Conservation (phyloP, 2,329 filamentous ascomycete species). For the Kalmusia sp. region DNA sequence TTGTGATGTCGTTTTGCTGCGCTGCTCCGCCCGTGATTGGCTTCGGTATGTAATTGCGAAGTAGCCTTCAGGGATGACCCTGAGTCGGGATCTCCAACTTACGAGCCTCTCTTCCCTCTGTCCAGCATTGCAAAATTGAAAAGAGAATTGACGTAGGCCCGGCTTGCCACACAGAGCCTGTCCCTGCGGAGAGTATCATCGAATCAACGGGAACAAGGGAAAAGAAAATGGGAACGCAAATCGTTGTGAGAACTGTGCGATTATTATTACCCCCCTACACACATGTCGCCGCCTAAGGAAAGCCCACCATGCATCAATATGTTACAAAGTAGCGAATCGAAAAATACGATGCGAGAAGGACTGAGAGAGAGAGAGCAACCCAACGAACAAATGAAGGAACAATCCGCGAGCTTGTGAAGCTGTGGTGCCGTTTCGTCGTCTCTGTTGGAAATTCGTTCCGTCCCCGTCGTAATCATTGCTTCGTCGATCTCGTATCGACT, state of each 20-base stretch:
- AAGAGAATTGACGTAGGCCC: neutral
- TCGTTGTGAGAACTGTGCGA: constrained; percentile 16
- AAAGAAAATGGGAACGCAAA: neutral
- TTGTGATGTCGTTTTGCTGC: neutral
- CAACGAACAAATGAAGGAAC: neutral
- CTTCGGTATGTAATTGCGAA: constrained; percentile 2
- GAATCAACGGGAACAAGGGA: too few relatives aligned
- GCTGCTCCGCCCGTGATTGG: constrained; percentile 1
- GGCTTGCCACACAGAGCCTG: too few relatives aligned
- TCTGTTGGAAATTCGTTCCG: constrained; percentile 14
- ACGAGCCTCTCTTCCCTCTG: too few relatives aligned
- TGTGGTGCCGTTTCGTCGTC: constrained; percentile 7
- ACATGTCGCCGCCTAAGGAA: constrained; percentile 8
- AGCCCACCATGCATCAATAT: constrained; percentile 17
- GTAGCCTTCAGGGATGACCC: neutral
- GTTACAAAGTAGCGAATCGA: constrained; percentile 13
- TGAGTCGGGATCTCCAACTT: neutral
- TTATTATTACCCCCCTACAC: constrained; percentile 24
- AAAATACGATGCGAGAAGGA: constrained; percentile 6
- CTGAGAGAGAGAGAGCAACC: neutral
- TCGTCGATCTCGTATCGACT: constrained; percentile 17
- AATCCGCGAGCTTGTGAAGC: constrained; percentile 5
- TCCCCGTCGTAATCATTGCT: constrained; percentile 19
- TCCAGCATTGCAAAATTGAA: too few relatives aligned
- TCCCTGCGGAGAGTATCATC: too few relatives aligned